Evolutionary conservation across 23 red algal genomes (phyloP).

Genomic region (Gracilaria vermiculophylla): DNA sequence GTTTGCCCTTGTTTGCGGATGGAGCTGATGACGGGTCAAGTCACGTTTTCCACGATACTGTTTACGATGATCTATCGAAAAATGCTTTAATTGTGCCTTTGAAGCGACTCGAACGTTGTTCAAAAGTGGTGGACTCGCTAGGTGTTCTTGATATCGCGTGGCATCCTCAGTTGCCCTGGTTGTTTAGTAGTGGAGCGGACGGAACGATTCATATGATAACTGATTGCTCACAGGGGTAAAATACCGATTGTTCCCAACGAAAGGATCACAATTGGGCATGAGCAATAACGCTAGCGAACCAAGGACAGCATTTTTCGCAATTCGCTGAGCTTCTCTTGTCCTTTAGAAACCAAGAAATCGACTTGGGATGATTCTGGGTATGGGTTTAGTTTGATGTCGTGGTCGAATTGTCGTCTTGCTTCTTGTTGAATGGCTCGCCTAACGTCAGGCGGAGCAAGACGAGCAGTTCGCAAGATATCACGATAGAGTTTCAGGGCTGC

Average conservation of each 20-base stretch:
- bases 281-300: background rate
- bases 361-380: slow-evolving; percentile 35
- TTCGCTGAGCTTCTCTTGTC: slow-evolving; percentile 37
- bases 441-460: slow-evolving; percentile 15
- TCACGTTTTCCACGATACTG: slow-evolving; percentile 89
- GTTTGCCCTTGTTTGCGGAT: slow-evolving; percentile 91
- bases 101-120: slow-evolving; percentile 51
- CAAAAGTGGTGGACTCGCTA: slow-evolving; percentile 32
- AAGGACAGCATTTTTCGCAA: slow-evolving; percentile 37
- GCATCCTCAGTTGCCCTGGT: slow-evolving; percentile 92
- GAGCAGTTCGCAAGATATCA: slow-evolving; percentile 16
- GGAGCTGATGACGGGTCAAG: slow-evolving; percentile 73
- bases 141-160: slow-evolving; percentile 80
- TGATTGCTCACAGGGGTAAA: slow-evolving; percentile 63
- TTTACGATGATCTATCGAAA: slow-evolving; percentile 87
- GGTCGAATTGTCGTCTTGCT: slow-evolving; percentile 35
- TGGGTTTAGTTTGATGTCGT: slow-evolving; percentile 14
- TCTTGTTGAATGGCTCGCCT: slow-evolving; percentile 21
- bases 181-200: slow-evolving; percentile 81
- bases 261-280: background rate
- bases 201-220: slow-evolving; percentile 52
- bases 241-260: background rate
- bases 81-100: slow-evolving; percentile 96
- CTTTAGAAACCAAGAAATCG: slow-evolving; percentile 62
- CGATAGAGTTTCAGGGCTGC: slow-evolving; percentile 29